Base-by-base conservation (phyloP, 129 eudicot genomes). In the Centella asiatica region DNA sequence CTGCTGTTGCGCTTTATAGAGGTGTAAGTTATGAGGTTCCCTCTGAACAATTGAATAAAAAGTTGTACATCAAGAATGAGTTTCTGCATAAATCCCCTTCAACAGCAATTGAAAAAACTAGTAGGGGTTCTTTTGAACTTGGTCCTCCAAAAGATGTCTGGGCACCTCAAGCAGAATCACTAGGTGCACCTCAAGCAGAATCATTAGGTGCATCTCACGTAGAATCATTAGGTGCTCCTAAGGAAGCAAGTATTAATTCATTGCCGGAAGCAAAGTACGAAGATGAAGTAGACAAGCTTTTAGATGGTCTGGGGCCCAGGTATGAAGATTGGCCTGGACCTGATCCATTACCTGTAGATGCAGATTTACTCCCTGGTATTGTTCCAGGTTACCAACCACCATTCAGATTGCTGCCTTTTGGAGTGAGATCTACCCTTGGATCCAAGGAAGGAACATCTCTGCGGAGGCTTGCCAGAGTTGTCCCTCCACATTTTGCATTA, bases 401-500 rank as follows among this genome's bases (percentile, higher is more conserved):
- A 6, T 92, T 87, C 52, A 73, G 98, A 68, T 48, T 92, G 58
- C 96, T 92, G 73, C 98, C 98, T 19, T 92, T 87, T 71, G 94
- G 95, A 7, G 76, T 86, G 31, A 83, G 89, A 69, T 67, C 83
- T 22, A 75, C 83, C 42, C 75, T 90, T 64, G 76, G 78, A 53
- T 44, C 53, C 51, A 79, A 72, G 76, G 97, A 90, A 72, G 93
- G 89, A 50, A 90, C 97, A 65, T 56, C 78, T 52, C 65, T 90
- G 52, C 73, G 94, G 62, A 90, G 94, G 74, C 88, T 90, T 59
- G 95, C 97, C 46, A 81, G 95, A 76, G 73, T 74, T 68, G 73
- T 90, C 49, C 94, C 97, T 45, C 97, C 97, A 55, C 97, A 90
- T 81, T 86, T 90, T 67, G 95, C 97, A 58, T 71, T 86, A 61